phyloP scores from a whole-genome alignment of 768 basidiomycete genomes.

The Megacollybia marginata region DNA sequence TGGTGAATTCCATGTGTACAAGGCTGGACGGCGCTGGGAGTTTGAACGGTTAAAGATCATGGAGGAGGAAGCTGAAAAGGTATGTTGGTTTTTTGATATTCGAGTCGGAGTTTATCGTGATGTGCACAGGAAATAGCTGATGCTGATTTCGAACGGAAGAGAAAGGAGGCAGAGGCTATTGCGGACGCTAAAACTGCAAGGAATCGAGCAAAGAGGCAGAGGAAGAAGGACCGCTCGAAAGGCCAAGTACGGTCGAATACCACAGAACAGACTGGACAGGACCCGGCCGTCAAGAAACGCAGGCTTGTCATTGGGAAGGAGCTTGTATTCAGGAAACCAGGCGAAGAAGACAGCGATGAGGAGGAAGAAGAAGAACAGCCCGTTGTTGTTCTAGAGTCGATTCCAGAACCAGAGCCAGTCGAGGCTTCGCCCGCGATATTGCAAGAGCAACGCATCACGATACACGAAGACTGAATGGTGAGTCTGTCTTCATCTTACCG shows the following conservation, averaged over 20 bases:
- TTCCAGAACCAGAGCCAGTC: neutral
- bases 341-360: neutral
- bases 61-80: constrained; percentile 76
- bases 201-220: constrained; percentile 89
- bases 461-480: neutral
- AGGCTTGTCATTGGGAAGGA: constrained; percentile 75
- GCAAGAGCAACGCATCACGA: neutral
- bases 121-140: constrained; percentile 55
- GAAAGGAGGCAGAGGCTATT: constrained; percentile 58
- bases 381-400: neutral
- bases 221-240: constrained; percentile 77
- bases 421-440: neutral
- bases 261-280: constrained; percentile 16
- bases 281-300: constrained; percentile 66
- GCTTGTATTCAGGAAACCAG: constrained; percentile 22
- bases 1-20: constrained; percentile 98
- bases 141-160: constrained; percentile 69
- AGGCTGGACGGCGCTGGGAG: constrained; percentile 87
- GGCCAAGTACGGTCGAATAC: constrained; percentile 24
- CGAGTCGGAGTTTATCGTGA: neutral
- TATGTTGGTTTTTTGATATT: constrained; percentile 25
- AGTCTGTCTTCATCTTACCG: too few species aligned
- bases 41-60: constrained; percentile 91
- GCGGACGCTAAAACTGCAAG: constrained; percentile 90
- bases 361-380: constrained; percentile 1